These are phyloP conservation scores for Bathelium albidoporum DNA, from an alignment of 495 filamentous ascomycete genomes.

Conservation along the genomic window DNA sequence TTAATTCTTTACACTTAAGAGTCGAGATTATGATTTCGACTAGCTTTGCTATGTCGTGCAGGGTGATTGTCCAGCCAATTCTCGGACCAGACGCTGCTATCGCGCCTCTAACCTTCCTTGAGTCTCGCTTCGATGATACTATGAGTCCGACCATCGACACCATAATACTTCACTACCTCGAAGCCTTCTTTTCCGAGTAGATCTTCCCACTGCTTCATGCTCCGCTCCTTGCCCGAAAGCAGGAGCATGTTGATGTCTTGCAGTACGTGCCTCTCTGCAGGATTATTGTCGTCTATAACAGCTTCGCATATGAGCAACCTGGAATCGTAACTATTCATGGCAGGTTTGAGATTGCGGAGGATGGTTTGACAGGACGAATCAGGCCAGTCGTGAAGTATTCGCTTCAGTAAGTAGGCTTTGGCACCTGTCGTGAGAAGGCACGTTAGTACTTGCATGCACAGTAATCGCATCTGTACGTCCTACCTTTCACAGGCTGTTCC, in stretches of 20 bases:
- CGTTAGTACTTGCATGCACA: no score
- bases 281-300: conserved; percentile 6
- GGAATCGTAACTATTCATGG: conserved; percentile 10
- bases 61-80: no score
- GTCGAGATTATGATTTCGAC: no score
- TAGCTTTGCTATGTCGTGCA: no score
- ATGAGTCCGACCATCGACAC: background rate
- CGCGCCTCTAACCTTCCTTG: no score
- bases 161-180: conserved; percentile 3
- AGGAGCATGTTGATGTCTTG: conserved; percentile 15
- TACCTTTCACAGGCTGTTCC: conserved; percentile 13
- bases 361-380: conserved; percentile 7
- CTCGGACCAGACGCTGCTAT: no score
- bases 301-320: conserved; percentile 12
- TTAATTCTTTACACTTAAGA: no score
- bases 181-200: conserved; percentile 5
- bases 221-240: conserved; percentile 13
- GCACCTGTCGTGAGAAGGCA: background rate
- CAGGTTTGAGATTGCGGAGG: conserved; percentile 7
- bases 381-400: conserved; percentile 13
- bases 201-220: conserved; percentile 8
- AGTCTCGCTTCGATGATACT: conserved; percentile 14
- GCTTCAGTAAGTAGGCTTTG: conserved; percentile 10
- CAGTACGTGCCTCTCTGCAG: background rate
- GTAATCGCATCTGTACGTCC: background rate